These are phyloP conservation scores for Bryoglossum gracile DNA, from an alignment of 495 filamentous ascomycete species.

Conservation along the genomic window DNA sequence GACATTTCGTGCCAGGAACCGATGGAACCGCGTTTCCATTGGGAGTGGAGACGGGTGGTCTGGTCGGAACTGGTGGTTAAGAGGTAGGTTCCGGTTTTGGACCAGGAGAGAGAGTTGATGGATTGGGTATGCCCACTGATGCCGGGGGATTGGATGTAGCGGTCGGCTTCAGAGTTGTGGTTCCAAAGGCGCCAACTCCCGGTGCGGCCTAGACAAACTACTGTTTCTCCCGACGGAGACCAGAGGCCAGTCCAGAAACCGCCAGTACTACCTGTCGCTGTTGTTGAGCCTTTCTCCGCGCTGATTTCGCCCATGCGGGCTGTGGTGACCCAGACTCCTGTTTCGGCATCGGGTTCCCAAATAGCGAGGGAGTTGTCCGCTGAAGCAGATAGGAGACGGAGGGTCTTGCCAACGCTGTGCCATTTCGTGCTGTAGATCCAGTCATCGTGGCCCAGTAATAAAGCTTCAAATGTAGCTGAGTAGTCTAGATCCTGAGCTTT, in stretches of 20 bases:
- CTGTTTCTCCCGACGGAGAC: conserved; percentile 67
- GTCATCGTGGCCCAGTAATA: conserved; percentile 93
- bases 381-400: conserved; percentile 81
- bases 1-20: conserved; percentile 86
- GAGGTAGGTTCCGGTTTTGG: conserved; percentile 72
- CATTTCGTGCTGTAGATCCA: conserved; percentile 91
- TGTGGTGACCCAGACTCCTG: conserved; percentile 82
- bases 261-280: conserved; percentile 89
- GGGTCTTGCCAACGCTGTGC: conserved; percentile 47
- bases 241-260: conserved; percentile 96
- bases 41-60: conserved; percentile 86
- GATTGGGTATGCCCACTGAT: conserved; percentile 78
- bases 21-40: conserved; percentile 53
- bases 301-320: conserved; percentile 89
- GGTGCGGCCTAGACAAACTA: conserved; percentile 79
- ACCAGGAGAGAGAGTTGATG: conserved; percentile 77
- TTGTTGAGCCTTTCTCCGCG: conserved; percentile 86
- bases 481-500: conserved; percentile 46
- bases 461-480: conserved; percentile 86
- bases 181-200: conserved; percentile 89
- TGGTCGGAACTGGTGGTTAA: conserved; percentile 88
- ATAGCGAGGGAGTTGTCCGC: conserved; percentile 92
- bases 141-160: conserved; percentile 70
- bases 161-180: conserved; percentile 43
- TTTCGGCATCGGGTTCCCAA: conserved; percentile 76